Evolutionary conservation across 257 asterid species (phyloP).

Genomic region (Petunia axillaris): DNA sequence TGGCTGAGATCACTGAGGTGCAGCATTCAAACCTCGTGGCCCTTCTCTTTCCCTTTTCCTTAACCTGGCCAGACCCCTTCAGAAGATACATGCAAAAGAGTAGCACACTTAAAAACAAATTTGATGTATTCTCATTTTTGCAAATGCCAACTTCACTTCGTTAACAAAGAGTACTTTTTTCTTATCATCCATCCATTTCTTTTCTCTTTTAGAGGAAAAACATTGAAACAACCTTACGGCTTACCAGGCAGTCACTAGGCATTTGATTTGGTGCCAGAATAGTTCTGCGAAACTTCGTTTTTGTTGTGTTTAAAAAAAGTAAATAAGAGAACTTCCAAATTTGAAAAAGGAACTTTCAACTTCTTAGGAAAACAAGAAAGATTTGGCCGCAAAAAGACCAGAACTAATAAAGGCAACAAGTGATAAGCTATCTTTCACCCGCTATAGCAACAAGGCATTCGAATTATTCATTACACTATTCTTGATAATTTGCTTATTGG

Average conservation of each 20-base stretch:
- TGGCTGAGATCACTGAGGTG: background rate
- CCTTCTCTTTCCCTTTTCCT: no score
- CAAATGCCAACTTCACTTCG: background rate
- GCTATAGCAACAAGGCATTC: background rate
- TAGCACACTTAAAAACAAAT: background rate
- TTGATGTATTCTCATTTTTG: background rate
- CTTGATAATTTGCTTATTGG: conserved; percentile 19
- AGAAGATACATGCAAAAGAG: background rate
- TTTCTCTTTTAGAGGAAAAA: no score
- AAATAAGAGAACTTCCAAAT: background rate
- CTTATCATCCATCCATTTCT: no score
- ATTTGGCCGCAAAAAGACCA: background rate
- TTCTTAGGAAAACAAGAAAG: background rate
- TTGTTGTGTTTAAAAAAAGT: no score
- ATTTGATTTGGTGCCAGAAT: no score
- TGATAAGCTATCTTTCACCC: conserved; percentile 3
- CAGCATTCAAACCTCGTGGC: background rate
- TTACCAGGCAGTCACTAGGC: no score
- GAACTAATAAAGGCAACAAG: background rate
- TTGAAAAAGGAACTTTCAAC: background rate
- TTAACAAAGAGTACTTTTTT: background rate
- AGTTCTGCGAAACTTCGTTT: no score
- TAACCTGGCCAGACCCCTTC: no score
- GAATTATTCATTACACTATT: background rate
- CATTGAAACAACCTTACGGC: no score